Evolutionary conservation across 768 basidiomycete species (phyloP), one percentile per base, ranked within the genome.

Genomic region (Psilocybe sp.): DNA sequence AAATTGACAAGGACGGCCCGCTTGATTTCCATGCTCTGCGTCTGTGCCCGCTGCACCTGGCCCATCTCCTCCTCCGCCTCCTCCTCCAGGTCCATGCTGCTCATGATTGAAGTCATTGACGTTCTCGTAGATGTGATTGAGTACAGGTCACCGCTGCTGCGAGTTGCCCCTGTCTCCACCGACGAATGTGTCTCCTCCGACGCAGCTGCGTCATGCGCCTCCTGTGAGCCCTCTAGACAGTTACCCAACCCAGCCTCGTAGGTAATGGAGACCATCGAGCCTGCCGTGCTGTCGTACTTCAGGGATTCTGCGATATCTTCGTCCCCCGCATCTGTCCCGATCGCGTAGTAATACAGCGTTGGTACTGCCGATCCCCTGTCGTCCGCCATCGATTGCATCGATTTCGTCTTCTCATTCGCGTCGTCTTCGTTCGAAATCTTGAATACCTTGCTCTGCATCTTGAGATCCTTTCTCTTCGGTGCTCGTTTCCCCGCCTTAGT

Each of bases 21-120:
- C 62, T 77, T 74, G 52, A 79, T 65, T 57, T 78, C 75, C 59
- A 81, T 64, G 52, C 77, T 81, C 58, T 70, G 74, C 41, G 76
- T 72, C 42, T 74, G 77, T 2, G 68, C 78, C 11, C 75, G 69
- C 54, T 68, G 69, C 40, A 79, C 64, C 52, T 79, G 75, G 52
- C 73, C 78, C 2, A 59, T 61, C 49, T 40, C 45, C 40, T 52
- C 50, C 23, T 33, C 39, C 7, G 34, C 47, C 51, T 61, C 62
- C 45, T 23, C 20, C 45, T 52, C 51, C 10, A 46, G n/a, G 14
- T 52, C 41, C 10, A 14, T 43, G 28, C 67, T 62, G 28, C 55
- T 31, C 15, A 18, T 19, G 9, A 44, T 37, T n/a, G 33, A 42
- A 13, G 41, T 47, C 46, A 19, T 47, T 10, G 51, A 40, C 13